These are phyloP conservation scores for Thraustochytrium striatum DNA, from an alignment of 352 stramenopile genomes.

Conservation along the genomic window DNA sequence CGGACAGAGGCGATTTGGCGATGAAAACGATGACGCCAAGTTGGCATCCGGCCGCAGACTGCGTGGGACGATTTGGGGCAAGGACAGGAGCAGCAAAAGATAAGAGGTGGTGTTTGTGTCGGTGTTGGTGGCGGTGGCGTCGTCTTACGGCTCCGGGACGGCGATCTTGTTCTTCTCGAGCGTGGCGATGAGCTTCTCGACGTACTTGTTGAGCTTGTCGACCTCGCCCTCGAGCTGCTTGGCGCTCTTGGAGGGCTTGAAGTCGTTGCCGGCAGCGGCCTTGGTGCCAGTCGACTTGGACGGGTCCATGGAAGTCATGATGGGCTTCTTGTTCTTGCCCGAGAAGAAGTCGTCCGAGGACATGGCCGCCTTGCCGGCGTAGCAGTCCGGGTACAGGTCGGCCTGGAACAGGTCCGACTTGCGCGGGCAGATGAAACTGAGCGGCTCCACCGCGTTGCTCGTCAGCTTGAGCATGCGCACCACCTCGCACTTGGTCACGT, in stretches of 20 bases:
- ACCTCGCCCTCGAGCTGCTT: constrained; percentile 31
- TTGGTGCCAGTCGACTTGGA: neutral
- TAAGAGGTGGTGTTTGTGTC: too few species aligned
- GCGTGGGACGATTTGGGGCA: too few species aligned
- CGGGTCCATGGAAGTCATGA: constrained; percentile 41
- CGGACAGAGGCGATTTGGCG: too few species aligned
- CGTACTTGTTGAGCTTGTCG: constrained; percentile 1
- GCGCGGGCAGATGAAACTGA: constrained; percentile 90
- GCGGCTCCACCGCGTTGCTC: constrained; percentile 90
- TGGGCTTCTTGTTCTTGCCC: constrained; percentile 47
- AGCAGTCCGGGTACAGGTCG: constrained; percentile 97
- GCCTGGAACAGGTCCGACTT: constrained; percentile 99
- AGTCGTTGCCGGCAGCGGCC: neutral
- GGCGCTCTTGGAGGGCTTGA: constrained; percentile 35
- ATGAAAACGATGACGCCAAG: too few species aligned
- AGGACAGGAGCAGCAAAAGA: too few species aligned
- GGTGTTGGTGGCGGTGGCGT: too few species aligned
- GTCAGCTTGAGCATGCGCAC: constrained; percentile 89
- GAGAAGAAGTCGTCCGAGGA: constrained; percentile 44
- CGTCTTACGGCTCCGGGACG: constrained; percentile 24
- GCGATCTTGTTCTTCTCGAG: constrained; percentile 1
- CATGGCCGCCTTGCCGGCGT: constrained; percentile 70
- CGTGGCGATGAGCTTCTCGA: constrained; percentile 7
- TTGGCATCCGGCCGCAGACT: too few species aligned
- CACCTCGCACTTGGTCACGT: constrained; percentile 98